Evolutionary conservation across 2,329 filamentous ascomycete genomes (phyloP).

Genomic region (Beauveria australis): DNA sequence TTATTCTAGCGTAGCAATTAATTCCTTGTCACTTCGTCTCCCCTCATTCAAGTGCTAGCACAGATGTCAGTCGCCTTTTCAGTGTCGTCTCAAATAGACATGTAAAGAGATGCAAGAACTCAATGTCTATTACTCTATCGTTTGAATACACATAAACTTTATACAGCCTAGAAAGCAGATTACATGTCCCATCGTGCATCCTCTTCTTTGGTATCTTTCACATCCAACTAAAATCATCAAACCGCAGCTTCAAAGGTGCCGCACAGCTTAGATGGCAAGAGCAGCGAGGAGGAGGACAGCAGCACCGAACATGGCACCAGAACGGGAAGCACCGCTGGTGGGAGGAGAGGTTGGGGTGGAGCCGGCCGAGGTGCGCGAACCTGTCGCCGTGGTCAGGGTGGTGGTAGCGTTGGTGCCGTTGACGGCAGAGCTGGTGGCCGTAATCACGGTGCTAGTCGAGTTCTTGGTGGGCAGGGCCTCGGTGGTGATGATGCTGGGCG

Average conservation of each 20-base stretch:
- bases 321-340: constrained; percentile 16
- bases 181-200: neutral
- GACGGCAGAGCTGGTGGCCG: constrained; percentile 9
- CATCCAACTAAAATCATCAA: neutral
- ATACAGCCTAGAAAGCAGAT: neutral
- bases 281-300: constrained; percentile 1
- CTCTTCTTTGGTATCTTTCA: neutral
- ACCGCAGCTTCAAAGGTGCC: neutral
- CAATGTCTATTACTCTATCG: neutral
- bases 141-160: neutral
- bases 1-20: neutral
- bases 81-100: no score
- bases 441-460: constrained; percentile 4
- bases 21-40: no score
- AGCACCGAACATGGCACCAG: constrained; percentile 14
- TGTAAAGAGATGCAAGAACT: neutral
- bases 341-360: neutral
- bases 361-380: constrained; percentile 10
- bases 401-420: constrained; percentile 14
- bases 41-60: neutral
- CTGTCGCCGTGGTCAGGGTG: constrained; percentile 15
- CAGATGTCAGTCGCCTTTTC: no score
- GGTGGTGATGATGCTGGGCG: constrained; percentile 16
- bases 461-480: constrained; percentile 12
- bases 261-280: constrained; percentile 1